These are phyloP conservation scores for Arthromyces matolae DNA, from an alignment of 768 basidiomycete genomes.

Conservation along the genomic window DNA sequence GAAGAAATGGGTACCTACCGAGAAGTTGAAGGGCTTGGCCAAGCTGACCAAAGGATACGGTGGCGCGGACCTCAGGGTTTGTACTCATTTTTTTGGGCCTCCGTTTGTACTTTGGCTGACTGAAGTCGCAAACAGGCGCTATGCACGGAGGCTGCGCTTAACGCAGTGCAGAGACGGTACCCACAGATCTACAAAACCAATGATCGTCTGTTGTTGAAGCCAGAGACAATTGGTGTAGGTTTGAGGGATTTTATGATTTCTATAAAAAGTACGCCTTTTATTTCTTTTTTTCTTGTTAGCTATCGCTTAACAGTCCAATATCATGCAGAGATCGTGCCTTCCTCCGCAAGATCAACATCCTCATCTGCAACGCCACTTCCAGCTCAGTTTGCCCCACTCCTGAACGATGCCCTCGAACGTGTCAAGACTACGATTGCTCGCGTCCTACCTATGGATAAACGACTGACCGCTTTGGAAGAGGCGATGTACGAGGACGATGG, in stretches of 20 bases:
- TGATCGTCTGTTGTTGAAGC: slow-evolving; percentile 79
- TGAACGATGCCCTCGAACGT: slow-evolving; percentile 62
- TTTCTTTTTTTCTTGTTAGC: background rate
- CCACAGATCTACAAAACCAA: slow-evolving; percentile 95
- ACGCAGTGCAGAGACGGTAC: slow-evolving; percentile 93
- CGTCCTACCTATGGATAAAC: slow-evolving; percentile 79
- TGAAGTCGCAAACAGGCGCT: slow-evolving; percentile 55
- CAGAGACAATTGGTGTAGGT: slow-evolving; percentile 79
- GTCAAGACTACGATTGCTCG: slow-evolving; percentile 70
- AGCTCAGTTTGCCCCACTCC: slow-evolving; percentile 74
- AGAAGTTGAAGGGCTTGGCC: slow-evolving; percentile 56
- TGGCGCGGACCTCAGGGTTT: slow-evolving; percentile 90
- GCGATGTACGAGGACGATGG: slow-evolving; percentile 85
- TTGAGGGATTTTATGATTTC: slow-evolving; percentile 97
- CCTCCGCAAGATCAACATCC: slow-evolving; percentile 87
- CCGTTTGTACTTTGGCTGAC: too few species aligned
- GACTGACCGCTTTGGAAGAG: slow-evolving; percentile 84
- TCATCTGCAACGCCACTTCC: slow-evolving; percentile 86
- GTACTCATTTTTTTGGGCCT: slow-evolving; percentile 25
- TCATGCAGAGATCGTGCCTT: slow-evolving; percentile 81
- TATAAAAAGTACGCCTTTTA: slow-evolving; percentile 71
- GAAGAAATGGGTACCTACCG: slow-evolving; percentile 21
- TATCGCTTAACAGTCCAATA: background rate
- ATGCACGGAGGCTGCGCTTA: slow-evolving; percentile 94
- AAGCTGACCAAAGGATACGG: slow-evolving; percentile 96